phyloP scores from a whole-genome alignment of 2,329 filamentous ascomycete genomes.

The Ilyonectria mors-panacis region DNA sequence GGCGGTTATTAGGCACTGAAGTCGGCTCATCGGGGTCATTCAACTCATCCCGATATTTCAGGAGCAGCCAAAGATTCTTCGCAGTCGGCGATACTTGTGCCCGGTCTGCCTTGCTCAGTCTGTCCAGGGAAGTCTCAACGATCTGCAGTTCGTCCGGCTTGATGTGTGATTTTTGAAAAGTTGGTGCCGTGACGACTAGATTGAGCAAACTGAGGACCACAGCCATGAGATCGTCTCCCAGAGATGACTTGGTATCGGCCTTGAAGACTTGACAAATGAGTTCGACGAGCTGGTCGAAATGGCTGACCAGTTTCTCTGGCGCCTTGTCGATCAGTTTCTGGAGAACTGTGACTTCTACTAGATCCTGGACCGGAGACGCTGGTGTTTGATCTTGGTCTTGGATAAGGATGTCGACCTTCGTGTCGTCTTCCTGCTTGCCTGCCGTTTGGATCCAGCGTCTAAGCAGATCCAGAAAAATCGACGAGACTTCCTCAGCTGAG shows the following conservation, averaged over 20 bases:
- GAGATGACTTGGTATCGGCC: conserved; percentile 58
- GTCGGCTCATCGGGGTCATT: conserved; percentile 59
- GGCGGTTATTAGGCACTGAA: conserved; percentile 60
- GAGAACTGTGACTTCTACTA: conserved; percentile 74
- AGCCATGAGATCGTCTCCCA: conserved; percentile 64
- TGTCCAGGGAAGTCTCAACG: conserved; percentile 65
- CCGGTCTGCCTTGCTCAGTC: conserved; percentile 56
- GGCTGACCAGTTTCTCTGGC: conserved; percentile 73
- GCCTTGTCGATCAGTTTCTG: conserved; percentile 76
- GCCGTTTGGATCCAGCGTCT: conserved; percentile 67
- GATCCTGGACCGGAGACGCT: conserved; percentile 60
- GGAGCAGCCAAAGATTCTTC: conserved; percentile 68
- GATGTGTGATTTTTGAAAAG: conserved; percentile 66
- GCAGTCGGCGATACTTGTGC: conserved; percentile 67
- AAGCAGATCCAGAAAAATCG: conserved; percentile 73
- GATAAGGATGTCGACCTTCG: conserved; percentile 49
- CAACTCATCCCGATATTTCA: conserved; percentile 70
- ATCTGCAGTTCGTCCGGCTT: conserved; percentile 58
- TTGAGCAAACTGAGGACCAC: conserved; percentile 74
- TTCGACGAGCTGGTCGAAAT: conserved; percentile 75
- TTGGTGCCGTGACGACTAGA: conserved; percentile 70
- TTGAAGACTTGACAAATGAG: conserved; percentile 74
- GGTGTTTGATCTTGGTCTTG: conserved; percentile 48
- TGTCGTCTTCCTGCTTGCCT: conserved; percentile 45
- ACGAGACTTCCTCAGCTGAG: conserved; percentile 70